These are phyloP conservation scores for Rhizoctonia solani DNA, from an alignment of 1,284 basidiomycete genomes.

Conservation along the genomic window DNA sequence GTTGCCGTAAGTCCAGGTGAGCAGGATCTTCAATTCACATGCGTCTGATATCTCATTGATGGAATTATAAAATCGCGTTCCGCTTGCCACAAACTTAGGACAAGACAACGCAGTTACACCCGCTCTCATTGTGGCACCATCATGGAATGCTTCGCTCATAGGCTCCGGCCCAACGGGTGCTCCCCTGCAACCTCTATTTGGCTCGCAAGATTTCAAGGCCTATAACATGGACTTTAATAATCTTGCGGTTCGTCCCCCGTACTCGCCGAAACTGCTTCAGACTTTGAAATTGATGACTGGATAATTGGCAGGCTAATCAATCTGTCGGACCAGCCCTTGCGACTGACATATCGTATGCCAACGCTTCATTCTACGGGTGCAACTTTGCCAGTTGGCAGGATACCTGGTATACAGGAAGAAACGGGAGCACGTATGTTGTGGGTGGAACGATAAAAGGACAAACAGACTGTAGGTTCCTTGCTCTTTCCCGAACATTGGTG, in stretches of 20 bases:
- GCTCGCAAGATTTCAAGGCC: slow-evolving; percentile 56
- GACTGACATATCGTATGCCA: slow-evolving; percentile 14
- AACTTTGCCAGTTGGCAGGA: slow-evolving; percentile 67
- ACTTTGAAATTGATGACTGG: neutral
- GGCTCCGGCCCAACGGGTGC: slow-evolving; percentile 30
- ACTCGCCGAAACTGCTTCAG: too few relatives aligned
- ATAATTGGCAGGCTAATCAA: slow-evolving; percentile 3
- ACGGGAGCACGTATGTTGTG: slow-evolving; percentile 61
- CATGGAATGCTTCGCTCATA: slow-evolving; percentile 26
- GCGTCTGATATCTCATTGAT: neutral
- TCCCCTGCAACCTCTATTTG: slow-evolving; percentile 17
- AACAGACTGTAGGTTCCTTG: slow-evolving; percentile 54
- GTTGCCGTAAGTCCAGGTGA: neutral
- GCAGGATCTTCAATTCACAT: neutral
- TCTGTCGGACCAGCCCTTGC: slow-evolving; percentile 12
- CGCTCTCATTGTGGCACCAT: slow-evolving; percentile 11
- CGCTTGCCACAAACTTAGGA: neutral
- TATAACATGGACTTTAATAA: slow-evolving; percentile 73
- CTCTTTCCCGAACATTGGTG: neutral
- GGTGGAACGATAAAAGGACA: slow-evolving; percentile 66
- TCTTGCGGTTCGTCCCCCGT: slow-evolving; percentile 53
- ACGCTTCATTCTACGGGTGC: slow-evolving; percentile 68
- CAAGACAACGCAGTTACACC: slow-evolving; percentile 28
- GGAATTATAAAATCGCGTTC: neutral
- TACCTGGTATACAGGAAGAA: slow-evolving; percentile 66